These are phyloP conservation scores for Sclerotinia sclerotiorum DNA, from an alignment of 2,329 filamentous ascomycete species.

Conservation along the genomic window DNA sequence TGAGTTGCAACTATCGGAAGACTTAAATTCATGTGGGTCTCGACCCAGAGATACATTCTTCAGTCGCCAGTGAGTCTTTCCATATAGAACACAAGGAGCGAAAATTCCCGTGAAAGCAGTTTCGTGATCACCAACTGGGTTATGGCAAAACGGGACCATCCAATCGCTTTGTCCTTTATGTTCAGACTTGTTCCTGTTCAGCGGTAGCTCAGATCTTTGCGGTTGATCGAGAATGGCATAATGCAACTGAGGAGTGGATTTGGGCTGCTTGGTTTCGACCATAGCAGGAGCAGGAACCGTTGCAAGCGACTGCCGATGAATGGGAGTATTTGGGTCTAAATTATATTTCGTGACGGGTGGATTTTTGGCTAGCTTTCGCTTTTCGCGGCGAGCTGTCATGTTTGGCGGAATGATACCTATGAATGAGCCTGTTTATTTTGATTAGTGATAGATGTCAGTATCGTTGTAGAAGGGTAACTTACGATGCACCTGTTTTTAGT, in stretches of 20 bases:
- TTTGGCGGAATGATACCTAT: slow-evolving; percentile 2
- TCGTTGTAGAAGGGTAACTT: slow-evolving; percentile 5
- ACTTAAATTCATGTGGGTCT: slow-evolving; percentile 44
- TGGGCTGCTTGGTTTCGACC: slow-evolving; percentile 8
- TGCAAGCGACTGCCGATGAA: slow-evolving; percentile 21
- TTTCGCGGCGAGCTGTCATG: slow-evolving; percentile 3
- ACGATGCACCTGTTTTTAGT: slow-evolving; percentile 26
- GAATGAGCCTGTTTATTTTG: slow-evolving; percentile 8
- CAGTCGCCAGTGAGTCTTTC: slow-evolving; percentile 47
- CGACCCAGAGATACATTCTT: slow-evolving; percentile 42
- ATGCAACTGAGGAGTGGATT: background rate
- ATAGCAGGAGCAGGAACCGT: background rate
- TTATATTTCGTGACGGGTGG: slow-evolving; percentile 12
- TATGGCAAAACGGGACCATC: slow-evolving; percentile 45
- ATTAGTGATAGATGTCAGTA: background rate
- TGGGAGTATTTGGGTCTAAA: slow-evolving; percentile 17
- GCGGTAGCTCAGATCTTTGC: slow-evolving; percentile 4
- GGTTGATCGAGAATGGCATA: slow-evolving; percentile 17
- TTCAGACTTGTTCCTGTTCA: slow-evolving; percentile 18
- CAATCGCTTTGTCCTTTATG: slow-evolving; percentile 30
- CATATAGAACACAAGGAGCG: slow-evolving; percentile 47
- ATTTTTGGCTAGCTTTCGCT: slow-evolving; percentile 15
- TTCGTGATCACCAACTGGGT: slow-evolving; percentile 36
- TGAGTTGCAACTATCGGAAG: slow-evolving; percentile 42
- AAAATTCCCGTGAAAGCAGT: slow-evolving; percentile 36